Base-by-base conservation (phyloP, 1,284 basidiomycete species). In the Irpex rosettiformis region DNA sequence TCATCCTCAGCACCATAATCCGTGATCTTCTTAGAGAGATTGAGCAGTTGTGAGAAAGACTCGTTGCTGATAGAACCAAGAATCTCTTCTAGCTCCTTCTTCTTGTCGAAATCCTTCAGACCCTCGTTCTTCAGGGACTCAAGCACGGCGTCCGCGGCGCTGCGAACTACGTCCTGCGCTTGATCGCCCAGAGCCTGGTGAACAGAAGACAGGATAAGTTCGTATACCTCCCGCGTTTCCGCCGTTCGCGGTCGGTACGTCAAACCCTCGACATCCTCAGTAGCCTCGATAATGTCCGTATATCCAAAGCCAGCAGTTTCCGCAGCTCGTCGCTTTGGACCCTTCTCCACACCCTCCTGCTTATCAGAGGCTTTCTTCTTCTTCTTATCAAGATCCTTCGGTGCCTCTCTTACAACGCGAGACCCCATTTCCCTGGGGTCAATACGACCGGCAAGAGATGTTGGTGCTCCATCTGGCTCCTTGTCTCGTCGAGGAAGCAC, bases 31-130 rank as follows among this genome's bases (percentile, higher is more conserved):
- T 98, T 98, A 56, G 89, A 85, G 49, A 99, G 79, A 66, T 82
- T 91, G 64, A 98, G 79, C 51, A 99, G 81, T 73, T 96, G 92
- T 13, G 88, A 84, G 72, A 98, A 99, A 3, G 77, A 71, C 62
- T 98, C 96, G 66, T 83, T 86, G 10, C 83, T 75, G 10, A 97
- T 70, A 0, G 81, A 63, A 0, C 92, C 86, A 3, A 96, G 70
- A 53, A 98, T 83, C 11, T 87, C 86, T 73, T 98, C 91, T 28
- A 96, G 85, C 69, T 98, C 95, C 75, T 88, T 93, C 76, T 98
- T 97, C 82, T 96, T 96, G 81, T 99, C 97, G 68, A 98, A 94
- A 73, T 99, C 96, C 75, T 96, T 97, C 77, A 96, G 73, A 61
- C 82, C 78, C 64, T 97, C 94, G 68, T 88, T 91, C 77, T 98